These are phyloP conservation scores for Corynespora cassiicola DNA, from an alignment of 2,329 filamentous ascomycete genomes.

Conservation along the genomic window DNA sequence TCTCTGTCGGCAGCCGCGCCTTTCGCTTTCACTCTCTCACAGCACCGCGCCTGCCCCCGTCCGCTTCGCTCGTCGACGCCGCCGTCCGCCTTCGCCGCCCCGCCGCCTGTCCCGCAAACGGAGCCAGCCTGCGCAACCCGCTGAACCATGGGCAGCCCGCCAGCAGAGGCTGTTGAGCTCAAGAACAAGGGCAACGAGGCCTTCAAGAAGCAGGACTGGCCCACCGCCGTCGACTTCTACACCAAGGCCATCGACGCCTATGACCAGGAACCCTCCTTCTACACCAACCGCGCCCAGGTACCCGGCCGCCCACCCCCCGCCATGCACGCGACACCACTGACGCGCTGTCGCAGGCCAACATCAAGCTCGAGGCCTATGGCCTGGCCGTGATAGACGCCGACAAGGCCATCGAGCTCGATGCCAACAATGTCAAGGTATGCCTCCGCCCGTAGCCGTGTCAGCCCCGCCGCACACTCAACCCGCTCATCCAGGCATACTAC, in stretches of 20 bases:
- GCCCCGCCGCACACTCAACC: neutral
- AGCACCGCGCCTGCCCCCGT: neutral
- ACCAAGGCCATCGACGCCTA: slow-evolving; percentile 85
- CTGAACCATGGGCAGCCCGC: slow-evolving; percentile 46
- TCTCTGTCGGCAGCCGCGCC: no score
- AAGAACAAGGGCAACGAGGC: slow-evolving; percentile 96
- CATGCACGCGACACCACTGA: slow-evolving; percentile 33
- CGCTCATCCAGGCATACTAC: slow-evolving; percentile 77
- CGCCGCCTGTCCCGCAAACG: slow-evolving; percentile 8
- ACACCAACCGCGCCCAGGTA: slow-evolving; percentile 93
- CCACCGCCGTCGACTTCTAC: slow-evolving; percentile 80
- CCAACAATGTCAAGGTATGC: slow-evolving; percentile 82
- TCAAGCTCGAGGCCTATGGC: slow-evolving; percentile 94
- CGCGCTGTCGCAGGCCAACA: slow-evolving; percentile 71
- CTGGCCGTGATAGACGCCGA: slow-evolving; percentile 91
- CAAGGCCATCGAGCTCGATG: slow-evolving; percentile 88
- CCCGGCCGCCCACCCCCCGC: slow-evolving; percentile 39
- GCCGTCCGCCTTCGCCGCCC: no score
- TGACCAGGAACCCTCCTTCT: slow-evolving; percentile 85
- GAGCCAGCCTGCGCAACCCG: slow-evolving; percentile 17
- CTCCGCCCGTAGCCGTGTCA: neutral
- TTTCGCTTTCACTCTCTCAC: no score
- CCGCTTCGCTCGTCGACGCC: no score
- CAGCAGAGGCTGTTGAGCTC: slow-evolving; percentile 77
- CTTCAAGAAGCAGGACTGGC: slow-evolving; percentile 88